A percentile compares a stretch with the other conserved stretches of the same genome.
Conservation (phyloP, 2,329 filamentous ascomycete genomes). For the Teratosphaeria nubilosa region DNA sequence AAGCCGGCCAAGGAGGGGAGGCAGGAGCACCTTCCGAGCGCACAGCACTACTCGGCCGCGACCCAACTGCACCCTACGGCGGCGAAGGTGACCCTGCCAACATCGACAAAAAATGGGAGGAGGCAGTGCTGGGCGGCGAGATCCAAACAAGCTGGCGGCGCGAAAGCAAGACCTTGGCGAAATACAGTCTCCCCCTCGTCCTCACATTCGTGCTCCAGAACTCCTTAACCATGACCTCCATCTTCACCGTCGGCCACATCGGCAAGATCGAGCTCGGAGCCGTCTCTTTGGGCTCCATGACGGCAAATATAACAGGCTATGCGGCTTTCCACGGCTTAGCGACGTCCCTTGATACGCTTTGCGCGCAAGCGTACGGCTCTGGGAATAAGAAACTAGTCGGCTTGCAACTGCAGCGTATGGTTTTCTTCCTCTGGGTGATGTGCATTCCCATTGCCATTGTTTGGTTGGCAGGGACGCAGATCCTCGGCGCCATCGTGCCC, state of each 20-base stretch:
- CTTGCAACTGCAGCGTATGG: slow-evolving; percentile 71
- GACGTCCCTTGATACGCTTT: slow-evolving; percentile 84
- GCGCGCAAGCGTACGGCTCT: slow-evolving; percentile 86
- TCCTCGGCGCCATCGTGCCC: slow-evolving; percentile 57
- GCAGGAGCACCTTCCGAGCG: slow-evolving; percentile 29
- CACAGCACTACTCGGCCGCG: slow-evolving; percentile 35
- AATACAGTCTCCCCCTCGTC: slow-evolving; percentile 33
- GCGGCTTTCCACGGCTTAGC: slow-evolving; percentile 54
- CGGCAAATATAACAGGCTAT: slow-evolving; percentile 39
- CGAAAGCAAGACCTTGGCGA: slow-evolving; percentile 68
- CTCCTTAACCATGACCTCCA: slow-evolving; percentile 35
- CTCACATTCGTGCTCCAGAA: slow-evolving; percentile 42
- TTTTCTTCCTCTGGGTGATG: slow-evolving; percentile 62
- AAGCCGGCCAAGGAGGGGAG: slow-evolving; percentile 5
- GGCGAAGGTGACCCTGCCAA: slow-evolving; percentile 43
- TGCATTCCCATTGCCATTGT: slow-evolving; percentile 62
- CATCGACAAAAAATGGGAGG: slow-evolving; percentile 69
- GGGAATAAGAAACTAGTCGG: slow-evolving; percentile 84
- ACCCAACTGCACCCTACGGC: slow-evolving; percentile 30
- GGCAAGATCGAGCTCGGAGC: slow-evolving; percentile 39
- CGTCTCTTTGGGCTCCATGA: slow-evolving; percentile 39
- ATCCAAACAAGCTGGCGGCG: slow-evolving; percentile 88
- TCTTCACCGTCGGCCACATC: slow-evolving; percentile 42
- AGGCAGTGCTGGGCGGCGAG: slow-evolving; percentile 67
- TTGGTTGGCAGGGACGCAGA: slow-evolving; percentile 58